These are phyloP conservation scores for Paramecium pentaurelia DNA, from an alignment of 73 alveolate species.

Conservation along the genomic window DNA sequence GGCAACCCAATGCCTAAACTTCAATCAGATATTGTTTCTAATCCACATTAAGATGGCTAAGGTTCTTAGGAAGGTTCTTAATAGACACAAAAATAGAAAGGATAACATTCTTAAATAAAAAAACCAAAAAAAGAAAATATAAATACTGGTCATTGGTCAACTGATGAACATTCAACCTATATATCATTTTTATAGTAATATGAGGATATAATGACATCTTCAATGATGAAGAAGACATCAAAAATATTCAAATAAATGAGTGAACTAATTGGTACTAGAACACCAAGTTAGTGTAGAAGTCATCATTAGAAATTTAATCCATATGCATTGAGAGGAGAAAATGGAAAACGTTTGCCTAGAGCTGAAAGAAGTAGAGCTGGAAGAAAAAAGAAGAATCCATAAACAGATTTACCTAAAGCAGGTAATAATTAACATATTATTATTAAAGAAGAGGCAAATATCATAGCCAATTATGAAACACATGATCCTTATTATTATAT, in stretches of 20 bases:
- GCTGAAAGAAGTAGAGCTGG: conserved; percentile 55
- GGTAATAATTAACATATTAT: not conserved
- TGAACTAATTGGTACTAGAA: conserved; percentile 40
- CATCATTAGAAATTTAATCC: conserved; percentile 48
- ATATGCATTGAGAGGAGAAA: conserved; percentile 38
- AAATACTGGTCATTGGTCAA: conserved; percentile 42
- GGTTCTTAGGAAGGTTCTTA: conserved; percentile 29
- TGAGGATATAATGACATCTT: conserved; percentile 34
- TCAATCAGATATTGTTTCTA: conserved; percentile 15
- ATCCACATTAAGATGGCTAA: not conserved
- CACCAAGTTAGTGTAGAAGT: conserved; percentile 47
- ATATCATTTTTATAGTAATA: conserved; percentile 3
- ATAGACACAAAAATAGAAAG: conserved; percentile 19
- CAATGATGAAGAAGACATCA: conserved; percentile 49
- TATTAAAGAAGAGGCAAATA: not conserved
- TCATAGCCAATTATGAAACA: not conserved
- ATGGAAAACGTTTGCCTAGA: conserved; percentile 36
- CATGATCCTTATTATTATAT: not conserved
- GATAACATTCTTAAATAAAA: not conserved
- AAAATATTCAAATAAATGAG: conserved; percentile 48
- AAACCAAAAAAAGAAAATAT: conserved; percentile 33
- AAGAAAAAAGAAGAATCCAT: conserved; percentile 44
- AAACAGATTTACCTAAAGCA: not conserved
- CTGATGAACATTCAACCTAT: conserved; percentile 34
- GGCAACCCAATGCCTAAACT: conserved; percentile 12